Percentiles rank a stretch among this genome's conserved stretches.
These are phyloP conservation scores for Lolium rigidum DNA, from an alignment of 176 grass and related monocot genomes.

Conservation along the genomic window DNA sequence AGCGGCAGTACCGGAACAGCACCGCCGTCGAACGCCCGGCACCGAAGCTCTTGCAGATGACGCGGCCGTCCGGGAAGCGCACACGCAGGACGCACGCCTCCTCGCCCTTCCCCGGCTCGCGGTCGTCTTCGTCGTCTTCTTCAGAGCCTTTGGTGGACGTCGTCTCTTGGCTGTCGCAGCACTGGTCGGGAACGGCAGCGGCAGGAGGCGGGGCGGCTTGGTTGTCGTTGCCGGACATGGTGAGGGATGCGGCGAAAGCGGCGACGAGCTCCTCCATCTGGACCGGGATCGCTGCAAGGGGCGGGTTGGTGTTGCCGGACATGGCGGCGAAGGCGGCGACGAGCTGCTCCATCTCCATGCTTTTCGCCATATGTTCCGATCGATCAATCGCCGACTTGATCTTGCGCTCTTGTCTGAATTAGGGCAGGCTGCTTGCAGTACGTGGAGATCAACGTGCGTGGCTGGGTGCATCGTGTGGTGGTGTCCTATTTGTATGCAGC, in stretches of 20 bases:
- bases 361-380: background rate
- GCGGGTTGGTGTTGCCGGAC: background rate
- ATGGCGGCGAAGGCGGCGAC: slow-evolving; percentile 9
- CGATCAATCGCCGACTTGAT: background rate
- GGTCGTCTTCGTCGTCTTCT: too few relatives aligned
- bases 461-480: too few relatives aligned
- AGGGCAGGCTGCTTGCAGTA: too few relatives aligned
- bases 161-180: too few relatives aligned
- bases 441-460: too few relatives aligned
- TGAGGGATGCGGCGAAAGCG: background rate
- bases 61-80: background rate
- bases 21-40: background rate
- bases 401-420: background rate
- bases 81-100: slow-evolving; percentile 20
- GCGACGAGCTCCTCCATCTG: slow-evolving; percentile 12
- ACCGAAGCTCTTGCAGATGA: background rate
- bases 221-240: too few relatives aligned
- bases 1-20: slow-evolving; percentile 23
- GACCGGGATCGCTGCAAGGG: background rate
- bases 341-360: slow-evolving; percentile 14
- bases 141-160: background rate
- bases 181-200: too few relatives aligned
- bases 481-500: too few relatives aligned
- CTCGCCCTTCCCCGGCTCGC: slow-evolving; percentile 7
- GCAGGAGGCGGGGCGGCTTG: too few relatives aligned